Evolutionary conservation across 2,329 filamentous ascomycete genomes (phyloP).

Genomic region (Magnaporthiopsis incrustans): DNA sequence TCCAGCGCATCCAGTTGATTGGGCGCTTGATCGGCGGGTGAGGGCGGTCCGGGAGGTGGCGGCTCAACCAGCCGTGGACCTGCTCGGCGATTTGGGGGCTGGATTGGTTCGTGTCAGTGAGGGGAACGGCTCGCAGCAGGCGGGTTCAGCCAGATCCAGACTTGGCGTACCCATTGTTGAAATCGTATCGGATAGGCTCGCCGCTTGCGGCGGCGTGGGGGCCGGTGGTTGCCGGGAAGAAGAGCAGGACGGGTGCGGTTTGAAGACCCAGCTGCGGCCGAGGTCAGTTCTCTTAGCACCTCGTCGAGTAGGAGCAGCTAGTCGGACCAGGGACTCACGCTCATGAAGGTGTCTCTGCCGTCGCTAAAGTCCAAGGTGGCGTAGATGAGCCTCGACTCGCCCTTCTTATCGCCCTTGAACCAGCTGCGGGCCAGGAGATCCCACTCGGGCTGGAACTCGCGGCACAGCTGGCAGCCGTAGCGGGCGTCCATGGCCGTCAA

Average conservation of each 20-base stretch:
- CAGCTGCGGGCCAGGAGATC: constrained; percentile 79
- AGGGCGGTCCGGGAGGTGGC: constrained; percentile 69
- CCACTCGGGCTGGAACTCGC: constrained; percentile 92
- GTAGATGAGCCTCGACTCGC: constrained; percentile 66
- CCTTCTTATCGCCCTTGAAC: constrained; percentile 73
- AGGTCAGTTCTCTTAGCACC: constrained; percentile 6
- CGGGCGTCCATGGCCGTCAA: constrained; percentile 78
- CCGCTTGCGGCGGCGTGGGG: constrained; percentile 63
- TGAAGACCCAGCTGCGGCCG: constrained; percentile 70
- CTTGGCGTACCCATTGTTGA: constrained; percentile 62
- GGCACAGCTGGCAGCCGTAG: constrained; percentile 79
- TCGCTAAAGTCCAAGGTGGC: constrained; percentile 81
- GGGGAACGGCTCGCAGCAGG: neutral
- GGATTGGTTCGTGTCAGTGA: constrained; percentile 1
- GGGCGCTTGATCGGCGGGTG: constrained; percentile 75
- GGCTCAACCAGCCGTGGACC: constrained; percentile 69
- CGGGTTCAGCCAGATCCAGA: neutral
- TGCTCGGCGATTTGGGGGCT: constrained; percentile 70
- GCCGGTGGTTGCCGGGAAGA: constrained; percentile 80
- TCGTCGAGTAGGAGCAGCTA: constrained; percentile 4
- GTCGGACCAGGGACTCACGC: constrained; percentile 44
- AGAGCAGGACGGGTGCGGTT: constrained; percentile 82
- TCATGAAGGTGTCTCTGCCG: constrained; percentile 78
- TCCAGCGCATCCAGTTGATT: constrained; percentile 75
- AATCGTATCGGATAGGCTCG: constrained; percentile 75